phyloP scores from a whole-genome alignment of 2,329 filamentous ascomycete species.

The Alternaria sp. region DNA sequence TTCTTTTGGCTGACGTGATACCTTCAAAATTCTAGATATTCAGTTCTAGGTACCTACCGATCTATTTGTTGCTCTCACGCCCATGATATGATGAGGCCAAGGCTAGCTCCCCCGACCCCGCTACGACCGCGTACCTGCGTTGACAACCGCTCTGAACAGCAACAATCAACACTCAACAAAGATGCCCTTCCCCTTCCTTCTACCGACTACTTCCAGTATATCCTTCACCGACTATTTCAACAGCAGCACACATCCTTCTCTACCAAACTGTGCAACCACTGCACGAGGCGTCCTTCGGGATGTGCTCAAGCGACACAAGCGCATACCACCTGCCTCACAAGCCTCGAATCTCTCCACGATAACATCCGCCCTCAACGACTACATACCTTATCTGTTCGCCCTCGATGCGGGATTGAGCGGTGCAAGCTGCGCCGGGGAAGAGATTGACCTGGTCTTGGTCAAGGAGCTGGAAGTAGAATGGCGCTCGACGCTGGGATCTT shows the following conservation, averaged over 20 bases:
- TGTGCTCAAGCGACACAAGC: slow-evolving; percentile 87
- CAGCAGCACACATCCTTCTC: slow-evolving; percentile 85
- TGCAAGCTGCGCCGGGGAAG: slow-evolving; percentile 64
- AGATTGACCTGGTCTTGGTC: slow-evolving; percentile 72
- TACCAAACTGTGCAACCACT: slow-evolving; percentile 82
- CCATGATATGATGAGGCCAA: slow-evolving; percentile 32
- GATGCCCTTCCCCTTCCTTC: slow-evolving; percentile 89
- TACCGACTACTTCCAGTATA: slow-evolving; percentile 89
- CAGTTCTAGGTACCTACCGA: background rate
- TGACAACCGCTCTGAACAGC: slow-evolving; percentile 24
- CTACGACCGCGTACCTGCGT: slow-evolving; percentile 41
- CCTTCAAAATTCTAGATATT: background rate
- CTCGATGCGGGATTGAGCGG: slow-evolving; percentile 75
- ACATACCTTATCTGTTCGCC: slow-evolving; percentile 83
- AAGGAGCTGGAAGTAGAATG: slow-evolving; percentile 77
- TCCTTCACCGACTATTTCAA: slow-evolving; percentile 79
- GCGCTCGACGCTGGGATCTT: slow-evolving; percentile 78
- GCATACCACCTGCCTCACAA: slow-evolving; percentile 76
- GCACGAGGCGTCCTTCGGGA: slow-evolving; percentile 84
- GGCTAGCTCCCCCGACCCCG: slow-evolving; percentile 30
- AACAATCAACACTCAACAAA: slow-evolving; percentile 27
- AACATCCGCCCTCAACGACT: slow-evolving; percentile 73
- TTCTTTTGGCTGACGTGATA: slow-evolving; percentile 11
- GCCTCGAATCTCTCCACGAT: slow-evolving; percentile 74
- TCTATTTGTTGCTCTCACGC: slow-evolving; percentile 1